These are phyloP conservation scores for Rubroboletus satanas DNA, from an alignment of 768 basidiomycete genomes.

Conservation along the genomic window DNA sequence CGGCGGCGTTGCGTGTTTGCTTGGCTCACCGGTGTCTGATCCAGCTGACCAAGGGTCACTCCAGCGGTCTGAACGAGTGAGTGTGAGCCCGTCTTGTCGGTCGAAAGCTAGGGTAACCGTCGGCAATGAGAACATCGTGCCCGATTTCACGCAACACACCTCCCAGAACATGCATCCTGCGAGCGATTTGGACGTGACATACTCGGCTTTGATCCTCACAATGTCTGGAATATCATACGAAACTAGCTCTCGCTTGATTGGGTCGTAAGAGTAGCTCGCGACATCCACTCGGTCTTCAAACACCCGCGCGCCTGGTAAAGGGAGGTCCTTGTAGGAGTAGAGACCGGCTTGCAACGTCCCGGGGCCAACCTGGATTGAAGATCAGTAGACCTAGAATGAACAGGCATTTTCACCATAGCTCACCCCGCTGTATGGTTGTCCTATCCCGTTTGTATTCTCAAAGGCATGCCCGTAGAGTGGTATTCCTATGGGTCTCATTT, in stretches of 20 bases:
- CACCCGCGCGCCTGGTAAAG: constrained; percentile 57
- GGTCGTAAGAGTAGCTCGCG: constrained; percentile 76
- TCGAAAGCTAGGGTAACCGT: constrained; percentile 40
- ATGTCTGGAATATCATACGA: constrained; percentile 76
- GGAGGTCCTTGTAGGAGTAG: constrained; percentile 75
- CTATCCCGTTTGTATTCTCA: constrained; percentile 63
- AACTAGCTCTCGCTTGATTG: constrained; percentile 61
- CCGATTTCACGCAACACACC: constrained; percentile 15
- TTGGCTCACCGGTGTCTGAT: constrained; percentile 43
- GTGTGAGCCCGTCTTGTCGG: constrained; percentile 54
- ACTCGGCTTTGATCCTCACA: constrained; percentile 61
- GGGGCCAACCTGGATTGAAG: constrained; percentile 52
- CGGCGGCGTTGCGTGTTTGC: not conserved
- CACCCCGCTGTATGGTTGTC: constrained; percentile 64
- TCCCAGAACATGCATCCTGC: constrained; percentile 78
- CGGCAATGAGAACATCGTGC: not conserved
- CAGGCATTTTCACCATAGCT: constrained; percentile 12
- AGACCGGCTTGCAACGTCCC: constrained; percentile 39
- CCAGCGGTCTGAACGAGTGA: constrained; percentile 55
- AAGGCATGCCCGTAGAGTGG: constrained; percentile 81
- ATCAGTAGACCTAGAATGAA: not conserved
- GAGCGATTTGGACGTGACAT: constrained; percentile 56
- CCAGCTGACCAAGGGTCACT: constrained; percentile 47
- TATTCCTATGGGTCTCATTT: constrained; percentile 43
- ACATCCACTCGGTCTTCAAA: constrained; percentile 66